Conservation (phyloP, 106 monocot genomes). For the Ottelia alismoides region DNA sequence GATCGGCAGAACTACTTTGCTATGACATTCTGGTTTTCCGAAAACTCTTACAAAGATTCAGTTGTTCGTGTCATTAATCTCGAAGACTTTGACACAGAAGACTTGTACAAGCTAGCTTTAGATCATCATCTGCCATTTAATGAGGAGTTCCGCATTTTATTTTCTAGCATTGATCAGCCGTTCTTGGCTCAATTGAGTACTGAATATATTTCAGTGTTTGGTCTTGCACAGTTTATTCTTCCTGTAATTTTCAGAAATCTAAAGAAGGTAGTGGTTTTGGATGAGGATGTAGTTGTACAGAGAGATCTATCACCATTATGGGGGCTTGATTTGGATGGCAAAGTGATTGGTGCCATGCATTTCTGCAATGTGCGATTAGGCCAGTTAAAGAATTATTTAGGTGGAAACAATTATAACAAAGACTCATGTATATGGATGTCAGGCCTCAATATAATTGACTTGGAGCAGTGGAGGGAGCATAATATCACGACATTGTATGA, state of each 20-base stretch:
- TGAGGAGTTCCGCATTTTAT: constrained; percentile 61
- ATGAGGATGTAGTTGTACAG: constrained; percentile 51
- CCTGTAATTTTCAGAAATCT: constrained; percentile 38
- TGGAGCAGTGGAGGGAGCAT: constrained; percentile 39
- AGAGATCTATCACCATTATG: constrained; percentile 35
- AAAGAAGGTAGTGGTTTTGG: constrained; percentile 40
- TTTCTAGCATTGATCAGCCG: constrained; percentile 16
- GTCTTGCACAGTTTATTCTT: constrained; percentile 35
- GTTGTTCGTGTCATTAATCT: constrained; percentile 44
- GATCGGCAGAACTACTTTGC: constrained; percentile 72
- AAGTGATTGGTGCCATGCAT: constrained; percentile 29
- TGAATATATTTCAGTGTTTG: constrained; percentile 33
- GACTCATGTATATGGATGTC: constrained; percentile 38
- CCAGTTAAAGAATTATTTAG: constrained; percentile 30
- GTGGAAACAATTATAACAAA: constrained; percentile 4
- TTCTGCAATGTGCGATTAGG: constrained; percentile 32
- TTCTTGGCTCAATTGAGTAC: constrained; percentile 33
- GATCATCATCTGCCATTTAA: constrained; percentile 34
- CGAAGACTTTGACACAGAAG: constrained; percentile 41
- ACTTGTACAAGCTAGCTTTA: background rate
- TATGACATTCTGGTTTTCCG: constrained; percentile 66
- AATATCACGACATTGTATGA: too few species aligned
- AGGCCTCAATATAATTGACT: constrained; percentile 39
- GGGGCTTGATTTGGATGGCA: constrained; percentile 34
- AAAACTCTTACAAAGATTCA: constrained; percentile 37